Evolutionary conservation across 257 asterid genomes (phyloP), one percentile per base, ranked within the genome.

Genomic region (Solanum bulbocastanum): DNA sequence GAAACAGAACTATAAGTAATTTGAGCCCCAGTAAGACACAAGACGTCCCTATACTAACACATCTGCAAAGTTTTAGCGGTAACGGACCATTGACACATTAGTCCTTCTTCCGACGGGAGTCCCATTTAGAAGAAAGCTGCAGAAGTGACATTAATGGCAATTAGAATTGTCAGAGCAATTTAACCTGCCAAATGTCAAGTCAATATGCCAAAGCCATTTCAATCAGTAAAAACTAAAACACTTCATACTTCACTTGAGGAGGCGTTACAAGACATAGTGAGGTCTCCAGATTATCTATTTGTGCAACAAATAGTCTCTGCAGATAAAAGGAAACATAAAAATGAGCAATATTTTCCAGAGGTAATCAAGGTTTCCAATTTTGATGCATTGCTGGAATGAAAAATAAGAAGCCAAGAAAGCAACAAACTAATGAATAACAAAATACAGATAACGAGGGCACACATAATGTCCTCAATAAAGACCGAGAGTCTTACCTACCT

Each of bases 51-150:
- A 30, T 39, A 75, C 39, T 10, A 84, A 42, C 39, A 36, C 22
- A 56, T 20, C 36, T 20, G n/a, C 18, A 88, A 69, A 44, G 83
- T 72, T 79, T 33, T 65, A 83, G 86, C 72, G 11, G 85, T 44
- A 86, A 88, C 98, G 74, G 81, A 97, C 99, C 98, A 90, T 46
- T 86, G 6, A 92, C 65, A 72, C 40, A 88, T 52, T 95, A 49
- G 88, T 94, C 94, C 99, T 93, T 86, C 86, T 91, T n/a, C 93
- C 98, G 87, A 95, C 98, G 86, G 92, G 96, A 88, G 85, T 92
- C 37, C 99, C 99, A 88, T 97, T 96, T 92, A 97, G 90, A 87
- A 96, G 93, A 94, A 96, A 94, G 95, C 99, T 97, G 92, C 92
- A 94, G 83, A 88, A 89, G 78, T 25, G 40, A 84, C 86, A 87